Base-by-base conservation (phyloP, 2,329 filamentous ascomycete species). In the Pseudodiploospora longispora region DNA sequence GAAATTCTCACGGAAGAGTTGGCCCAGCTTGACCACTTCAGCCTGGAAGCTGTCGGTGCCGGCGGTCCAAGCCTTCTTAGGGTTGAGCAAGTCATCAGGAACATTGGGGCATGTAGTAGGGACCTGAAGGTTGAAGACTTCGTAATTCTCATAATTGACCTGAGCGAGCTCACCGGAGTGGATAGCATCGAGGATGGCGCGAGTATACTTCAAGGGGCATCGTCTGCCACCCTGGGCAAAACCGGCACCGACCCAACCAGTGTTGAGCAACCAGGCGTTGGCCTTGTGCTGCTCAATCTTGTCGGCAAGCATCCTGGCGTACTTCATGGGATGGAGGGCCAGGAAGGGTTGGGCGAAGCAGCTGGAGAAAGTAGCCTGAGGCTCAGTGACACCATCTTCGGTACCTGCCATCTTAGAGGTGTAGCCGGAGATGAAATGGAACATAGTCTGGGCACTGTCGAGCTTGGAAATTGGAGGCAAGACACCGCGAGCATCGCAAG, bases 341-440 rank as follows among this genome's bases (percentile, higher is more conserved):
- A 98, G 76, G 88, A 98, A 98, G 50, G 93, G 93, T 74, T 98
- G 93, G 45, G 93, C 93, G 71, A 98, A 98, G 82, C 93, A 98
- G 42, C 90, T 94, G 28, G 90, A 97, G 82, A 98, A 98, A 60
- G 93, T 98, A 27, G 93, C 93, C 72, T 97, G 88, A 53, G 93
- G 93, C 73, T 98, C 93, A 7, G 87, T 94, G 53, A 98, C 82
- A 61, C 93, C 93, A 54, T 96, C 88, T 74, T 98, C 93, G 31
- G 93, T 98, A 61, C 93, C 93, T 53, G 93, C 93, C 93, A 98
- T 98, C 83, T 98, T 98, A 64, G 91, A 97, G 52, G 93, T 98
- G 79, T 98, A 98, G 58, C 93, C 93, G 12, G 87, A 95, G 71
- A 98, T 98, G 82, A 98, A 98, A 79, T 98, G 93, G 84, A 97